Conservation (phyloP, 371 early-diverging fungal genomes). For the Apophysomyces ossiformis region DNA sequence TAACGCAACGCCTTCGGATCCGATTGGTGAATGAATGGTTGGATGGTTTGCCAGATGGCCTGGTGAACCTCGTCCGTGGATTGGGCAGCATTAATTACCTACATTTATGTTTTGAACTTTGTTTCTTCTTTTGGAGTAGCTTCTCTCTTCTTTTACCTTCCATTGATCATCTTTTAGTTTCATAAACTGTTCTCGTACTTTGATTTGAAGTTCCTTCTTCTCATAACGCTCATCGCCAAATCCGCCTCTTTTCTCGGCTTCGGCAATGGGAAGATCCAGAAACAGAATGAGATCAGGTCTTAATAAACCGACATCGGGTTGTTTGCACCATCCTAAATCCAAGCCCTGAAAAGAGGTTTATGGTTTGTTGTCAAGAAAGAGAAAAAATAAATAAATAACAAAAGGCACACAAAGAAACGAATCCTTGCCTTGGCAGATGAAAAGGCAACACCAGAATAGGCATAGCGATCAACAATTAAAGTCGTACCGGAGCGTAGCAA, state of each 20-base stretch:
- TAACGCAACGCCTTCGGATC: slow-evolving; percentile 6
- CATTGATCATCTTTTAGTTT: slow-evolving; percentile 61
- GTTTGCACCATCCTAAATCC: slow-evolving; percentile 88
- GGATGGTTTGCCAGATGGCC: slow-evolving; percentile 24
- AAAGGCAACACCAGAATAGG: slow-evolving; percentile 96
- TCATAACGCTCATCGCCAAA: slow-evolving; percentile 98
- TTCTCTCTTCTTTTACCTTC: slow-evolving; percentile 48
- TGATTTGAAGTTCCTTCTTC: slow-evolving; percentile 82
- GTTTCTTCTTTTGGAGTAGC: too few relatives aligned
- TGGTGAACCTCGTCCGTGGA: slow-evolving; percentile 27
- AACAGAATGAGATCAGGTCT: slow-evolving; percentile 91
- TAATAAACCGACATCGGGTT: slow-evolving; percentile 87
- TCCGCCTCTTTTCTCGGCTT: slow-evolving; percentile 78
- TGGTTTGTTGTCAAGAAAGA: neutral
- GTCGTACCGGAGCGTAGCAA: slow-evolving; percentile 70
- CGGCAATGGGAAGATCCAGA: slow-evolving; percentile 84
- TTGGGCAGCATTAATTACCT: slow-evolving; percentile 26
- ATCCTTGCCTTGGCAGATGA: slow-evolving; percentile 81
- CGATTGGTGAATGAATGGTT: neutral
- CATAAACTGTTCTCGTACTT: slow-evolving; percentile 69
- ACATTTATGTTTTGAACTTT: too few relatives aligned
- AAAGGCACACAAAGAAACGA: neutral
- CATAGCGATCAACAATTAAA: slow-evolving; percentile 96
- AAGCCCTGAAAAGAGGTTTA: slow-evolving; percentile 59
- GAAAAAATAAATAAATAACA: neutral